Percentiles rank a stretch among this genome's conserved stretches.
These are phyloP conservation scores for Epithemia pelagica DNA, from an alignment of 108 stramenopile genomes.

Conservation along the genomic window DNA sequence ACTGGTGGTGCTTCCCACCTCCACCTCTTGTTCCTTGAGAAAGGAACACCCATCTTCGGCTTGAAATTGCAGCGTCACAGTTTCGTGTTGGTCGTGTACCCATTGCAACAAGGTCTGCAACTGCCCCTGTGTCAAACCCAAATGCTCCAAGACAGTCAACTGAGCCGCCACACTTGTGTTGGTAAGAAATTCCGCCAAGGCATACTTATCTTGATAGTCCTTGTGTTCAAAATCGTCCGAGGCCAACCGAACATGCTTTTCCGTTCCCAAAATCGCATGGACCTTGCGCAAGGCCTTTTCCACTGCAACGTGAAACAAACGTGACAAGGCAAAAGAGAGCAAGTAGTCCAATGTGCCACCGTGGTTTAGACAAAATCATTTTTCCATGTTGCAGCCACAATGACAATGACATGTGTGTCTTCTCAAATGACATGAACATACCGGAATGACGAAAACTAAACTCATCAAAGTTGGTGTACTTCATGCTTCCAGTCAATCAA, in stretches of 20 bases:
- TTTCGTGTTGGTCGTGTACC: slow-evolving; percentile 24
- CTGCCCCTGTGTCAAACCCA: slow-evolving; percentile 46
- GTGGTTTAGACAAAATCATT: not conserved
- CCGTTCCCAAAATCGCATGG: slow-evolving; percentile 27
- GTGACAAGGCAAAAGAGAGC: not conserved
- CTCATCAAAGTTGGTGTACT: slow-evolving; percentile 11
- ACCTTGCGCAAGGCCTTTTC: slow-evolving; percentile 26
- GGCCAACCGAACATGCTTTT: slow-evolving; percentile 31
- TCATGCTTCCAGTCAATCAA: slow-evolving; percentile 4
- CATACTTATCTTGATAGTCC: slow-evolving; percentile 66
- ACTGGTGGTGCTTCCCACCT: slow-evolving; percentile 19
- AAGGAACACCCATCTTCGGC: slow-evolving; percentile 30
- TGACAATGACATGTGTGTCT: not conserved
- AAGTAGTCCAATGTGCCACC: not conserved
- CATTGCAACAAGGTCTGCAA: slow-evolving; percentile 17
- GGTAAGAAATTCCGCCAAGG: slow-evolving; percentile 45
- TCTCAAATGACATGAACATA: not conserved
- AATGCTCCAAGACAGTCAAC: slow-evolving; percentile 46
- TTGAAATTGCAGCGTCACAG: slow-evolving; percentile 47
- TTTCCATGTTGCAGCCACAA: not conserved
- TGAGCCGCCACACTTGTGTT: slow-evolving; percentile 62
- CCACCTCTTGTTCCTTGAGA: slow-evolving; percentile 33
- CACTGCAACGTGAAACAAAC: slow-evolving; percentile 10
- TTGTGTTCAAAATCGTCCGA: slow-evolving; percentile 41
- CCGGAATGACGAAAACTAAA: slow-evolving; percentile 4